Percentiles rank a stretch among this genome's conserved stretches.
Conservation (phyloP, 192 early-diverging fungal species). For the Lobosporangium transversale region DNA sequence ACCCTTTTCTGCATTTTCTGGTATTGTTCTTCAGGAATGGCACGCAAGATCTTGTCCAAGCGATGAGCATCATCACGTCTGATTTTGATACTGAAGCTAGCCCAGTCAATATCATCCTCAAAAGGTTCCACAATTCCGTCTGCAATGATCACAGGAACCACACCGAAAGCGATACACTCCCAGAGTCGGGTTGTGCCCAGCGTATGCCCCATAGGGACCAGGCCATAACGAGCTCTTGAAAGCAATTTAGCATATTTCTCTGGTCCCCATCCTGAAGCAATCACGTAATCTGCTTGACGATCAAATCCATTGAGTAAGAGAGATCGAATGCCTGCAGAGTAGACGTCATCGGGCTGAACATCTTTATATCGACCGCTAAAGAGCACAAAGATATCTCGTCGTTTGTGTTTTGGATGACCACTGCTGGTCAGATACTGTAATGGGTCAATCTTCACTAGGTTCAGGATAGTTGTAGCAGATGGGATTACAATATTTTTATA, state of each 20-base stretch:
- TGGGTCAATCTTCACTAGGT: conserved; percentile 35
- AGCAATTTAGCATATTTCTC: conserved; percentile 55
- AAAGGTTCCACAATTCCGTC: conserved; percentile 62
- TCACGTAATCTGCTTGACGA: conserved; percentile 51
- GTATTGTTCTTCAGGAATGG: conserved; percentile 55
- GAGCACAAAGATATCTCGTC: conserved; percentile 42
- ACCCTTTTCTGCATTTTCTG: conserved; percentile 43
- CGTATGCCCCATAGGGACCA: conserved; percentile 57
- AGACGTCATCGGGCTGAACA: conserved; percentile 33
- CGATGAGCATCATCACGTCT: conserved; percentile 53
- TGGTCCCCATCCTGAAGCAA: conserved; percentile 28
- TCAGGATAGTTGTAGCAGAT: conserved; percentile 47
- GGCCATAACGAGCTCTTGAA: conserved; percentile 53
- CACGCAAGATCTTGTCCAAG: conserved; percentile 30
- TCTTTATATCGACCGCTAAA: conserved; percentile 43
- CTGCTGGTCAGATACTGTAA: conserved; percentile 11
- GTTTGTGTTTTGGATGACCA: conserved; percentile 49
- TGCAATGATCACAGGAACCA: conserved; percentile 59
- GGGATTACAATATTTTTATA: conserved; percentile 57
- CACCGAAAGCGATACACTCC: conserved; percentile 64
- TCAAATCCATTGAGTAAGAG: conserved; percentile 49
- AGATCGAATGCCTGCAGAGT: conserved; percentile 55
- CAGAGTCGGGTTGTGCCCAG: conserved; percentile 56
- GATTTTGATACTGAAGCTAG: conserved; percentile 49
- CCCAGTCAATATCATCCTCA: conserved; percentile 63